Evolutionary conservation across 2,329 filamentous ascomycete species (phyloP).

Genomic region (Cladosporium austrohemisphaericum): DNA sequence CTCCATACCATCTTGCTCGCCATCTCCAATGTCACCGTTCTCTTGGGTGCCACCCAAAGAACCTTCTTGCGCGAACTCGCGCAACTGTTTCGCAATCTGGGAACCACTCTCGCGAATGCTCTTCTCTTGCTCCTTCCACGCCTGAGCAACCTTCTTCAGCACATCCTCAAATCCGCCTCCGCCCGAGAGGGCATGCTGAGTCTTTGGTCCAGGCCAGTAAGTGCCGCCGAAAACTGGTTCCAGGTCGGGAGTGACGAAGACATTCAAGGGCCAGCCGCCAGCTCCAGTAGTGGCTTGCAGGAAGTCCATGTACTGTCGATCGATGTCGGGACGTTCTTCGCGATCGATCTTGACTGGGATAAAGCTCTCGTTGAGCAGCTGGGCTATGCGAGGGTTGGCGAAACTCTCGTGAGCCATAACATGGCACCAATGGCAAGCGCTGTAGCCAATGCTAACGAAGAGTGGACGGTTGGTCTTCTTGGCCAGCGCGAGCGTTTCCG

Average conservation of each 20-base stretch:
- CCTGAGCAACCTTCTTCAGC: constrained; percentile 67
- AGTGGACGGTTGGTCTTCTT: constrained; percentile 80
- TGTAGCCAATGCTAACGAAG: constrained; percentile 92
- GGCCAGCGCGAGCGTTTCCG: constrained; percentile 71
- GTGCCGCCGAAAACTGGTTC: constrained; percentile 95
- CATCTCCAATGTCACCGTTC: constrained; percentile 26
- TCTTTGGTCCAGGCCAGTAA: constrained; percentile 84
- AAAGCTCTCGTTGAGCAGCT: constrained; percentile 79
- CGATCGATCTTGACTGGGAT: constrained; percentile 90
- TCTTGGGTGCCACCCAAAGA: constrained; percentile 49
- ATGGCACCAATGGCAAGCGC: constrained; percentile 87
- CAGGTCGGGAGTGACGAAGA: constrained; percentile 91
- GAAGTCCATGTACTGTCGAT: constrained; percentile 98
- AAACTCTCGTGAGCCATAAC: constrained; percentile 94
- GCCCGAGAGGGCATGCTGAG: constrained; percentile 45
- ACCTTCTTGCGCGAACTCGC: constrained; percentile 85
- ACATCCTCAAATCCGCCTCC: constrained; percentile 80
- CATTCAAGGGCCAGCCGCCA: constrained; percentile 91
- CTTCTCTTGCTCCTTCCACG: constrained; percentile 81
- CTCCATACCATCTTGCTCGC: constrained; percentile 67
- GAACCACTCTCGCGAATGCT: constrained; percentile 78
- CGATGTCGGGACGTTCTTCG: constrained; percentile 89
- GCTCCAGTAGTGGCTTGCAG: constrained; percentile 86
- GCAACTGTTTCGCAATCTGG: constrained; percentile 74
- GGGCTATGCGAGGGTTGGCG: constrained; percentile 73